These are phyloP conservation scores for Cordyceps fumosorosea DNA, from an alignment of 2,329 filamentous ascomycete species.

Conservation along the genomic window DNA sequence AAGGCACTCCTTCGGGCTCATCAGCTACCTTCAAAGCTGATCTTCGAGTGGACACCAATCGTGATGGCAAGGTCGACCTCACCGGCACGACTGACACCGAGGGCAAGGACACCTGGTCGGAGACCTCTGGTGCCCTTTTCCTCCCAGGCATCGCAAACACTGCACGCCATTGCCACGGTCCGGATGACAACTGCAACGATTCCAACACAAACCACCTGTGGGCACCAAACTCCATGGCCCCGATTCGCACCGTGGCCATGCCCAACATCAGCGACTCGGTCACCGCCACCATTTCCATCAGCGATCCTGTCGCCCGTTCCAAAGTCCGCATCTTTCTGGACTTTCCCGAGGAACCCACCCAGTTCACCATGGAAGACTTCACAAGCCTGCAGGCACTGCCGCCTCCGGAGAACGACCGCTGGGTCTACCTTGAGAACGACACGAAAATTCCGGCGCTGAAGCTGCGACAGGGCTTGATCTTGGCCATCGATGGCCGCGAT, in stretches of 20 bases:
- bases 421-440: background rate
- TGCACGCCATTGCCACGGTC: background rate
- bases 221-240: background rate
- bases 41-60: background rate
- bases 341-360: background rate
- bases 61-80: background rate
- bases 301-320: background rate
- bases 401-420: background rate
- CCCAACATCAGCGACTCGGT: background rate
- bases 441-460: background rate
- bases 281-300: background rate
- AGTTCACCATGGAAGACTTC: background rate
- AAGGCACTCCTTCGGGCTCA: background rate
- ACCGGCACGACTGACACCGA: background rate
- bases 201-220: background rate
- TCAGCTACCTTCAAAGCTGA: background rate
- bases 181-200: background rate
- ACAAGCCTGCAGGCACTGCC: background rate
- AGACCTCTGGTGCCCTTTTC: background rate
- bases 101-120: background rate
- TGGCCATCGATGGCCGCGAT: background rate
- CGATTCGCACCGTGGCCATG: background rate
- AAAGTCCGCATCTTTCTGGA: background rate
- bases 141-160: background rate
- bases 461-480: slow-evolving; percentile 14